phyloP scores from a whole-genome alignment of 805 yeast species.

The Yarrowia sp. region DNA sequence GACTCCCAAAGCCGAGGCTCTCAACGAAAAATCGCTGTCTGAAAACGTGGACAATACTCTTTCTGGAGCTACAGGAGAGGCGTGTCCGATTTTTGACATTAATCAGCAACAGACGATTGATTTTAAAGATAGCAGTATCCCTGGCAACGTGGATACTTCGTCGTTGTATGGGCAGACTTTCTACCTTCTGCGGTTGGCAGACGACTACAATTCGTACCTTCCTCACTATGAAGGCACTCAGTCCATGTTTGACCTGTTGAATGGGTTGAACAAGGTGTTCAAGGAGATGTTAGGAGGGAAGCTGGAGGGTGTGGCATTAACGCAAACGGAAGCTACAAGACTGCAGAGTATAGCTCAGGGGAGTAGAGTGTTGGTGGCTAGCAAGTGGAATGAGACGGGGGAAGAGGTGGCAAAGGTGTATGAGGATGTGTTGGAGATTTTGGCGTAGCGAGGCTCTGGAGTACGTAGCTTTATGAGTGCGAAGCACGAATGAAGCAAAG shows the following conservation, averaged over 20 bases:
- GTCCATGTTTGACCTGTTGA: constrained; percentile 54
- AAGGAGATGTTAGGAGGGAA: constrained; percentile 7
- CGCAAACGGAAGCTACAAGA: constrained; percentile 60
- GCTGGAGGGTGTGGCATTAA: constrained; percentile 49
- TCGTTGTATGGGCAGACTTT: constrained; percentile 63
- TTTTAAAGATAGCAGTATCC: not conserved
- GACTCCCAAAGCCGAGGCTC: not conserved
- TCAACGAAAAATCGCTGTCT: not conserved
- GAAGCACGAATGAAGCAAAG: no score
- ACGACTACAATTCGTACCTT: constrained; percentile 69
- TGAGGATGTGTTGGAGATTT: constrained; percentile 23
- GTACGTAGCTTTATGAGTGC: no score
- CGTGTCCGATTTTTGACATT: constrained; percentile 10
- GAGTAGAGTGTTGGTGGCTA: not conserved
- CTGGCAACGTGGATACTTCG: constrained; percentile 22
- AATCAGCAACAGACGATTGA: constrained; percentile 25
- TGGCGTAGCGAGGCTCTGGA: not conserved
- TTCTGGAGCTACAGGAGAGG: not conserved
- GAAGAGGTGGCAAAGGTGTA: constrained; percentile 8
- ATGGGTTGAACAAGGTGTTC: constrained; percentile 49
- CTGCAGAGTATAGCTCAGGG: constrained; percentile 45
- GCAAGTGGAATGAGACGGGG: not conserved
- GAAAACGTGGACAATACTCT: constrained; percentile 1
- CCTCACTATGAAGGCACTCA: constrained; percentile 50
- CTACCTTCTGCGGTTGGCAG: constrained; percentile 67